These are phyloP conservation scores for Termitomyces bulborhizus DNA, from an alignment of 768 basidiomycete genomes.

Conservation along the genomic window DNA sequence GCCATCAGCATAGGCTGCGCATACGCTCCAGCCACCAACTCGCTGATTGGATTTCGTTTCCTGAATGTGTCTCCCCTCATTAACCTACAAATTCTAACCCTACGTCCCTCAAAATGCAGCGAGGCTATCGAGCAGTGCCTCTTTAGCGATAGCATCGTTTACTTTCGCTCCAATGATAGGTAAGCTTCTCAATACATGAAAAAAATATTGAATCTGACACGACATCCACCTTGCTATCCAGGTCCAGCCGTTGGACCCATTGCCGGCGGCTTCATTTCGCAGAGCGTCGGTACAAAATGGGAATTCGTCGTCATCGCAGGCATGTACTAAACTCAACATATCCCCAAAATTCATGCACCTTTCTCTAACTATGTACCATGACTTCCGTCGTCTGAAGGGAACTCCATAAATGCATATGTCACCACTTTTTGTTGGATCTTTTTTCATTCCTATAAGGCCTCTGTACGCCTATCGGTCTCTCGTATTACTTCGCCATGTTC, in stretches of 20 bases:
- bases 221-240: background rate
- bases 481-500: no score
- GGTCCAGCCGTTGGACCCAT: background rate
- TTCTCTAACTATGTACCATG: background rate
- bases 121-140: conserved; percentile 44
- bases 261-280: conserved; percentile 60
- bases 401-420: conserved; percentile 76
- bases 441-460: conserved; percentile 63
- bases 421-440: conserved; percentile 59
- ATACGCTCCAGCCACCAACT: conserved; percentile 46
- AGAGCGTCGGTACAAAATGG: conserved; percentile 53
- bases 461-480: conserved; percentile 50
- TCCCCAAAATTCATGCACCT: background rate
- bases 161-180: conserved; percentile 57
- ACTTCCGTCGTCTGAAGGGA: conserved; percentile 39
- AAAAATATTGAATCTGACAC: background rate
- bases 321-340: conserved; percentile 9
- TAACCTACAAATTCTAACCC: background rate
- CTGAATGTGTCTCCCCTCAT: conserved; percentile 32
- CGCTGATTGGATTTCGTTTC: conserved; percentile 61
- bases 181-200: conserved; percentile 9
- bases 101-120: conserved; percentile 22
- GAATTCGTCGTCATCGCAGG: conserved; percentile 47
- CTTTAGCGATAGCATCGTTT: conserved; percentile 62
- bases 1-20: conserved; percentile 65